Evolutionary conservation across 192 early-diverging fungal genomes (phyloP).

Genomic region (Podila verticillata): DNA sequence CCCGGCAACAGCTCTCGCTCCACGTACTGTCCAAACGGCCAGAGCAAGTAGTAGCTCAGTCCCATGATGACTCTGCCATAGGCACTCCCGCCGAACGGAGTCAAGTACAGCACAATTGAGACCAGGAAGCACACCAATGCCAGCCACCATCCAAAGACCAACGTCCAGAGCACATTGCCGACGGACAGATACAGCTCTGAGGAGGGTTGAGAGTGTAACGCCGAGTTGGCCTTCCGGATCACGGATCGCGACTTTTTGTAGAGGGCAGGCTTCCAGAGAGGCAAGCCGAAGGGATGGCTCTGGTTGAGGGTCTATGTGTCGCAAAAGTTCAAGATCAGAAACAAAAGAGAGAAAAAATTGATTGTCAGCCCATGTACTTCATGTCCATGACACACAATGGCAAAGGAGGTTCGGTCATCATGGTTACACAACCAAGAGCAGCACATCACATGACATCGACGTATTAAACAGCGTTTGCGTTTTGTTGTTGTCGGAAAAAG

Average conservation of each 20-base stretch:
- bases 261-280: slow-evolving; percentile 96
- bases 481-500: neutral
- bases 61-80: slow-evolving; percentile 78
- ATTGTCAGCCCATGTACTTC: no score
- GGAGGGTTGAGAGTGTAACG: slow-evolving; percentile 80
- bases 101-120: slow-evolving; percentile 66
- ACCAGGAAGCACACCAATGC: slow-evolving; percentile 72
- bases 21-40: slow-evolving; percentile 97
- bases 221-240: slow-evolving; percentile 81
- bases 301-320: slow-evolving; percentile 74
- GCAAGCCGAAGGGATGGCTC: slow-evolving; percentile 93
- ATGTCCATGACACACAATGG: neutral
- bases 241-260: slow-evolving; percentile 95
- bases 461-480: neutral
- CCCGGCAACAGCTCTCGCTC: slow-evolving; percentile 60
- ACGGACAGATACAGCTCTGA: slow-evolving; percentile 78
- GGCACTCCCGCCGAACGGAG: slow-evolving; percentile 62
- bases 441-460: neutral
- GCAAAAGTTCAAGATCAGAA: neutral
- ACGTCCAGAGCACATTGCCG: slow-evolving; percentile 89
- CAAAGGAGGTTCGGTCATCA: neutral
- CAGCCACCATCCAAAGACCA: slow-evolving; percentile 94
- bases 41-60: slow-evolving; percentile 86
- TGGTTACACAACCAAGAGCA: neutral
- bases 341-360: neutral